Base-by-base conservation (phyloP, 2,329 filamentous ascomycete species). In the Dactylellina drechsleri region DNA sequence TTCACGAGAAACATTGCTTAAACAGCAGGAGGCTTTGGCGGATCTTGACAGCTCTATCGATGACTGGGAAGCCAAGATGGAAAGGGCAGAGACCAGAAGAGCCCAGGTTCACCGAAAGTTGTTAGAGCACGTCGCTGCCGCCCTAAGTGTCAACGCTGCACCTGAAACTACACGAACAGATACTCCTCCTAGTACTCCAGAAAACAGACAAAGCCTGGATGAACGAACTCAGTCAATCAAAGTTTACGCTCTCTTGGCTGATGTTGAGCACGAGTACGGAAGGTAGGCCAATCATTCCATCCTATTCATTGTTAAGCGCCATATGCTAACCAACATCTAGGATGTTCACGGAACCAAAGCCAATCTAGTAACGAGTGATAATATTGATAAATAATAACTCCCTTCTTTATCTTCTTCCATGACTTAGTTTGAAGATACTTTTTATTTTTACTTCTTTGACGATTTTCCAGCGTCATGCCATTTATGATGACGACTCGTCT, bases 11-110 rank as follows among this genome's bases (percentile, higher is more conserved):
- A 89, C 88, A 18, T 87, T 94, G 81, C 84, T 93, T 49, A 91
- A 90, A 83, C 91, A 93, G 80, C 91, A 93, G 81, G 91, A 93
- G 81, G 90, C 90, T 0, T 84, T 94, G 10, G 87, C 89, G 0
- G 91, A 93, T 81, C 86, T 94, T 5, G 91, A 94, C 80, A 83
- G 86, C 15, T 91, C 89, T 1, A 93, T 94, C 77, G 91, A 93
- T 79, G 90, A 92, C 80, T 93, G 91, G 89, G 88, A 91, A 57
- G 85, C 83, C 78, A 93, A 93, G 83, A 86, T 93, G n/a, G 91
- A 93, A 80, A 79, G 76, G 47, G 90, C 91, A 8, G 91, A 94
- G 81, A 92, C 93, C 80, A 86, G 91, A 79, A 88, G 91, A 47
- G 89, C 88, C 15, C 86, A 90, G 5, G 88, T 94, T 52, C 87